phyloP scores from a whole-genome alignment of 768 basidiomycete species.

The Coprinellus aureogranulatus region DNA sequence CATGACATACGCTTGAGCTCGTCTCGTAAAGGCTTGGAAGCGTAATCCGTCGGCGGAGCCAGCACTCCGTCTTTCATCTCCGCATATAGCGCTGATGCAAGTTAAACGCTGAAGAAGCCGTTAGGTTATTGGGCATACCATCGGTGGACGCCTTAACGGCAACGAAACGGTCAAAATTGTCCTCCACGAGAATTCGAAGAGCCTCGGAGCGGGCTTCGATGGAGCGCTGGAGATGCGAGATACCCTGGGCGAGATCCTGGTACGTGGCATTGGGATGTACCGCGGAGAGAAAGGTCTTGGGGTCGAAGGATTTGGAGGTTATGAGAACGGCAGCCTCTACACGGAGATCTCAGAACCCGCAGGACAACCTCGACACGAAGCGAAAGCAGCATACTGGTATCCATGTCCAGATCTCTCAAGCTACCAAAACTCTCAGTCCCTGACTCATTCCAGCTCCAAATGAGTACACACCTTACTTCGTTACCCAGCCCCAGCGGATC shows the following conservation, averaged over 20 bases:
- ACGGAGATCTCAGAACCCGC: not conserved
- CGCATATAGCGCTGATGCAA: constrained; percentile 66
- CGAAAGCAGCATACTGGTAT: constrained; percentile 58
- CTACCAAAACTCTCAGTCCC: constrained; percentile 32
- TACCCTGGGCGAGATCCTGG: constrained; percentile 82
- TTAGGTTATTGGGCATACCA: constrained; percentile 45
- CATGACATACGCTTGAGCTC: constrained; percentile 72
- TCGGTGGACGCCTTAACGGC: constrained; percentile 97
- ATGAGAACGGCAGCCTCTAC: constrained; percentile 80
- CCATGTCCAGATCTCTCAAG: constrained; percentile 66
- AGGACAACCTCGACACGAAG: not conserved
- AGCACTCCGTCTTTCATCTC: constrained; percentile 93
- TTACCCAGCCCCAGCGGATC: constrained; percentile 80
- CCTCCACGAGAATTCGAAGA: constrained; percentile 91
- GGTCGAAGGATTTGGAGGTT: constrained; percentile 93
- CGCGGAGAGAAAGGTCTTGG: constrained; percentile 86
- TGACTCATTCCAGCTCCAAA: constrained; percentile 3
- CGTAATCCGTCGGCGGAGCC: constrained; percentile 73
- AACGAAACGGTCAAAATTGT: constrained; percentile 97
- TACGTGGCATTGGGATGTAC: constrained; percentile 95
- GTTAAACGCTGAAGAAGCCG: constrained; percentile 7
- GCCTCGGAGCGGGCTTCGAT: constrained; percentile 92
- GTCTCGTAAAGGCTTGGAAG: constrained; percentile 76
- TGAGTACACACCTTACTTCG: constrained; percentile 50
- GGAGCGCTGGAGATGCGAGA: constrained; percentile 67